Evolutionary conservation across 306 rosid genomes (phyloP), one percentile per base, ranked within the genome.

Genomic region (Cercis canadensis): DNA sequence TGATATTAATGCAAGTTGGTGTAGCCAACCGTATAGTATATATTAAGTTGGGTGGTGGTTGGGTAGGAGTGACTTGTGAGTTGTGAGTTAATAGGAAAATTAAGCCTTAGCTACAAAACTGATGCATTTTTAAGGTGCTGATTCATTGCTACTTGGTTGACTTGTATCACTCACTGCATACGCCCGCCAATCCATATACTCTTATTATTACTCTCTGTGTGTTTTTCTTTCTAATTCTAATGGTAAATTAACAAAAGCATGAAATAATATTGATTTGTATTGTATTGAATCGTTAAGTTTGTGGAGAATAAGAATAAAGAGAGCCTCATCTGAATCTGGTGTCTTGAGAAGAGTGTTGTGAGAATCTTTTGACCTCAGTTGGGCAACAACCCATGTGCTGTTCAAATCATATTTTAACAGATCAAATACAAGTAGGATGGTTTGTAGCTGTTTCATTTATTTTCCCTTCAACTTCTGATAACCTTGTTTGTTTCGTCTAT

Each of bases 1-100:
- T 67, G 92, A 62, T 84, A 83, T 90, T 81, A 86, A 88, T 88
- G 94, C 89, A 79, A 82, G 67, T 83, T 71, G 96, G 80, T 83
- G 86, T 56, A 73, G 62, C 87, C 85, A 87, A 82, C 88, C 19
- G 79, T 77, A 70, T 24, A 24, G 3, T 78, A 47, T 66, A 54
- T 73, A 66, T 72, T 70, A 69, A 80, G 86, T 73, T 75, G 78
- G 89, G 83, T 80, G 75, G 92, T 66, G 47, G 97, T 75, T 86
- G 82, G 92, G 80, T 73, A 33, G 81, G 71, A 72, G 66, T 67
- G 70, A 76, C 83, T 7, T n/a, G n/a, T 24, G 29, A 24, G 29
- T n/a, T n/a, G n/a, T n/a, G n/a, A n/a, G n/a, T n/a, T n/a, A n/a
- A n/a, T 24, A 24, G 29, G 29, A 24, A 1, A 84, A 72, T 87